A percentile compares a stretch with the other conserved stretches of the same genome.
Conservation (phyloP, 768 basidiomycete species). For the Hypholoma sublateritium region DNA sequence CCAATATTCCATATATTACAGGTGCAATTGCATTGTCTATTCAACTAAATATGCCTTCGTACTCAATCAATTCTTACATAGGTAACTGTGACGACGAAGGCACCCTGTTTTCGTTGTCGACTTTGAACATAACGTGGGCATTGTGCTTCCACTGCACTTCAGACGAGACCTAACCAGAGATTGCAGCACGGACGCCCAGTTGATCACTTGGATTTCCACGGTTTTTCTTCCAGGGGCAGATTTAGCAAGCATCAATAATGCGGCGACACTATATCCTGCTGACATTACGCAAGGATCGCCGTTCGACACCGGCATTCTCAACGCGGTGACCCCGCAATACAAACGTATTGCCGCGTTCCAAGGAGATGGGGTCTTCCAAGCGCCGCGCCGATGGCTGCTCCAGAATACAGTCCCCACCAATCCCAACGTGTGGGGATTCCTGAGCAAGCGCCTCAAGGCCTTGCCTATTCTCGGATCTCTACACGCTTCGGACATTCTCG, state of each 20-base stretch:
- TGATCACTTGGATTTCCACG: conserved; percentile 15
- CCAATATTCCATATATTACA: conserved; percentile 37
- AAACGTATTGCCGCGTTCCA: conserved; percentile 45
- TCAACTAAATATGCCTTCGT: too few species aligned
- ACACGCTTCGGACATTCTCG: conserved; percentile 41
- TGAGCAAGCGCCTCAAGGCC: conserved; percentile 42
- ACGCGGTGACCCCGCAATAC: conserved; percentile 39
- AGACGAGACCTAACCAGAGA: conserved; percentile 3
- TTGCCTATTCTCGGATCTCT: conserved; percentile 43
- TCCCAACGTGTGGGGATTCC: conserved; percentile 38
- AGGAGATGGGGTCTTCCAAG: conserved; percentile 46
- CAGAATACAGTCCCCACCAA: conserved; percentile 31
- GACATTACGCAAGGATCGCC: conserved; percentile 45
- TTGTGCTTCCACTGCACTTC: conserved; percentile 22
- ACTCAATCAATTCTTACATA: neutral
- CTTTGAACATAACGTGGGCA: conserved; percentile 43
- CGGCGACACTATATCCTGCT: conserved; percentile 32
- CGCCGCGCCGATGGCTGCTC: conserved; percentile 43
- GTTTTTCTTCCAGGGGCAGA: conserved; percentile 29
- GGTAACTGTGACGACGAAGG: conserved; percentile 44
- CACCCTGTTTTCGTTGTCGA: conserved; percentile 45
- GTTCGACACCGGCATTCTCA: conserved; percentile 40
- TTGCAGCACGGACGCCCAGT: conserved; percentile 13
- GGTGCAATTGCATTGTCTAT: neutral
- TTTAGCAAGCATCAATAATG: conserved; percentile 19